phyloP scores from a whole-genome alignment of 495 filamentous ascomycete species.

The Aspergillus heteromorphus region DNA sequence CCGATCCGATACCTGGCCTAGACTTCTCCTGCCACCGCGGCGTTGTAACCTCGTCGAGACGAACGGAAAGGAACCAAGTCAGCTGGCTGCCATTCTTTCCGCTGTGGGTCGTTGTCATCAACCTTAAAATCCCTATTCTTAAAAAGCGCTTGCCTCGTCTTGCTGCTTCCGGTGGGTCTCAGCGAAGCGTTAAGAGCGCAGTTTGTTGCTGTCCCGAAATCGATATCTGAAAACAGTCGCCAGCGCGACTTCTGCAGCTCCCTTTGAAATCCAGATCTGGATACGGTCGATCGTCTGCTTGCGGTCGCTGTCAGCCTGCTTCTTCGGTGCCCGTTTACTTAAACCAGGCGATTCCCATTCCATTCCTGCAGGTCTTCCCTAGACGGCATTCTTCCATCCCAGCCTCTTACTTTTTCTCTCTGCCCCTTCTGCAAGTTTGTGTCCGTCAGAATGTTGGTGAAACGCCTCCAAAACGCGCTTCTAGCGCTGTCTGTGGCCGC shows the following conservation, averaged over 20 bases:
- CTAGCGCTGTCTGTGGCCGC: conserved; percentile 31
- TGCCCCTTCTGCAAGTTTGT: background rate
- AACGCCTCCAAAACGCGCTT: conserved; percentile 29
- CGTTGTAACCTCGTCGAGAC: background rate
- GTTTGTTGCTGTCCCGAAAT: background rate
- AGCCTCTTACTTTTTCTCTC: conserved; percentile 20
- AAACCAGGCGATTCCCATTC: conserved; percentile 34
- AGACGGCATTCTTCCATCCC: conserved; percentile 23
- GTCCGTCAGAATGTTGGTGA: conserved; percentile 31
- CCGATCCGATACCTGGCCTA: background rate
- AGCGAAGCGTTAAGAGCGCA: background rate
- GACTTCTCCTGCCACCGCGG: background rate
- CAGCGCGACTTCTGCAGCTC: background rate
- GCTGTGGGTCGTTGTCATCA: background rate
- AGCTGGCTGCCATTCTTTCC: background rate
- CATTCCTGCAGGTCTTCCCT: conserved; percentile 19
- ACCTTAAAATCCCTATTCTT: background rate
- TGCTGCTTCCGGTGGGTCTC: conserved; percentile 3
- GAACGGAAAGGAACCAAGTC: background rate
- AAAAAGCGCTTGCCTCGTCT: background rate
- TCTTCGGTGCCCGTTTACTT: conserved; percentile 24
- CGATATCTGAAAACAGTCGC: conserved; percentile 13
- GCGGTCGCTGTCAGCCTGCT: conserved; percentile 2
- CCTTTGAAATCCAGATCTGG: background rate
- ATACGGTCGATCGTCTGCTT: conserved; percentile 2